Base-by-base conservation (phyloP, 441 rosid species). In the Gossypium trilobum region DNA sequence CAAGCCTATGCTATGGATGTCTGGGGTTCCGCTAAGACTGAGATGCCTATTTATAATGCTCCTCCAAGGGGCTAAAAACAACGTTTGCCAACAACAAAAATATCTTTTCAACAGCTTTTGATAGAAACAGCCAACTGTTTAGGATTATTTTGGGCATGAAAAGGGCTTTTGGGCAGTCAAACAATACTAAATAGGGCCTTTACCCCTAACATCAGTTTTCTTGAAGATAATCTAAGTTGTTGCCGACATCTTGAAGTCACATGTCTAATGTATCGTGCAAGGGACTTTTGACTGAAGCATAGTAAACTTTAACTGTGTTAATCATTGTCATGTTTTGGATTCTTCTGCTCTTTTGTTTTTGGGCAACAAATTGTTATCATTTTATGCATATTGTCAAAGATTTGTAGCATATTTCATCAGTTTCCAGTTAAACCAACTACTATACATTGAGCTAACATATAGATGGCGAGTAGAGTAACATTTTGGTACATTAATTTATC, bases 281-380 rank as follows among this genome's bases (percentile, higher is more conserved):
- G 14, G 20, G 16, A 4, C 48, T 11, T 19, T 64, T 64, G 69
- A 64, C 54, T 19, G 52, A 11, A 42, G 54, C 54, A 36, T 44
- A 36, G 51, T 17, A 42, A 9, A 42, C 17, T 19, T 4, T 42
- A 63, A 64, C 52, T 42, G 16, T 9, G 51, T 10, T 19, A 64
- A 64, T 42, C 54, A 4, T 64, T 42, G 52, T 20, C 52, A 20
- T 64, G 29, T 64, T 64, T 42, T 64, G 31, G 69, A 42, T 64
- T 64, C 48, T 42, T 64, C 54, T 20, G 29, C 69, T 0, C 10
- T 19, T 19, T 42, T 64, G 6, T 19, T 39, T 64, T 39, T 39
- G 29, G 67, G 29, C 27, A 31, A 61, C 3, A 31, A 31, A 55
- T 20, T 55, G 23, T 9, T 22, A 58, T 58, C 39, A 59, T 59